phyloP scores from a whole-genome alignment of 352 stramenopile genomes.

The Elongisporangium anandrum region DNA sequence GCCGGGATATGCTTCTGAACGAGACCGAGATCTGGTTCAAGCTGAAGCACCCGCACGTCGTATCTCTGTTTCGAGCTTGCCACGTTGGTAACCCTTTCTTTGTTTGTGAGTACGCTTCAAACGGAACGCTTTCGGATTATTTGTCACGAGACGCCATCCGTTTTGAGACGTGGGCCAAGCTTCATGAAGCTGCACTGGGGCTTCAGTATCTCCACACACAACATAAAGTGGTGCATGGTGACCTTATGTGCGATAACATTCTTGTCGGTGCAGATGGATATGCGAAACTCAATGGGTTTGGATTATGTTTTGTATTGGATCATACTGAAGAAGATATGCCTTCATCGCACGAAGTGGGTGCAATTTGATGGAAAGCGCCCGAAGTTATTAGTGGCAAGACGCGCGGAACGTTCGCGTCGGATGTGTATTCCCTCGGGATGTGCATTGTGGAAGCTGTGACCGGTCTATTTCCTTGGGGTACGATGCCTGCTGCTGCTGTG shows the following conservation, averaged over 20 bases:
- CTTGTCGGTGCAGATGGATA: slow-evolving; percentile 39
- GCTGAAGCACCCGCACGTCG: slow-evolving; percentile 4
- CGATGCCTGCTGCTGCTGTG: too few relatives aligned
- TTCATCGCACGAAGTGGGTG: slow-evolving; percentile 17
- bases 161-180: slow-evolving; percentile 15
- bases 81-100: not conserved
- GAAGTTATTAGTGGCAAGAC: slow-evolving; percentile 55
- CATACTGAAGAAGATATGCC: too few relatives aligned
- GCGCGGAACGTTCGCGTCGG: slow-evolving; percentile 31
- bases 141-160: not conserved
- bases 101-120: not conserved
- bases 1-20: not conserved
- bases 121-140: not conserved
- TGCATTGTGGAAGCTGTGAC: slow-evolving; percentile 21
- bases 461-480: slow-evolving; percentile 4
- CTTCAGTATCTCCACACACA: slow-evolving; percentile 65
- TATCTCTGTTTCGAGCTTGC: not conserved
- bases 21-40: slow-evolving; percentile 1
- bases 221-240: slow-evolving; percentile 33
- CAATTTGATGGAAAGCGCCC: slow-evolving; percentile 57
- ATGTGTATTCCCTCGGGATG: slow-evolving; percentile 76
- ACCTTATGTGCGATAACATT: slow-evolving; percentile 64
- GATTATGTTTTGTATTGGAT: slow-evolving; percentile 23
- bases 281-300: slow-evolving; percentile 79
- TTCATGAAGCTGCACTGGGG: slow-evolving; percentile 21